Evolutionary conservation across 1,139 yeast genomes (phyloP).

Genomic region (Kodamaea arcana): DNA sequence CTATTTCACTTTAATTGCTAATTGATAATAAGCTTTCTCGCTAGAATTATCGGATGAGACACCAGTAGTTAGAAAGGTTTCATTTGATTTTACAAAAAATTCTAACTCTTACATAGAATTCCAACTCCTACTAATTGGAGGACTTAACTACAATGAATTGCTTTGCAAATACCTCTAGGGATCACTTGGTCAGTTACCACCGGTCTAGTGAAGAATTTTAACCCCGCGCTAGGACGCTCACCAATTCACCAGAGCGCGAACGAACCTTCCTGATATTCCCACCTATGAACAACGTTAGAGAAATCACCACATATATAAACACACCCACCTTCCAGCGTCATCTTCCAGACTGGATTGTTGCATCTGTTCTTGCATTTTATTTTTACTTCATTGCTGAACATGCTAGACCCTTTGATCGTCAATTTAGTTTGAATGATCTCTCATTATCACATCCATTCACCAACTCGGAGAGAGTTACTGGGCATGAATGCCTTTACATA

Average conservation of each 20-base stretch:
- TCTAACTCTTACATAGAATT: too few species aligned
- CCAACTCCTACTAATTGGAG: too few species aligned
- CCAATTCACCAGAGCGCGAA: slow-evolving; percentile 1
- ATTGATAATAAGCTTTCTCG: too few species aligned
- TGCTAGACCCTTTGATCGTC: slow-evolving; percentile 25
- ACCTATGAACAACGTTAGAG: slow-evolving; percentile 8
- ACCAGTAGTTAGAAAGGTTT: too few species aligned
- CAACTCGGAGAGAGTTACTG: slow-evolving; percentile 53
- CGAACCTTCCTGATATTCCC: too few species aligned
- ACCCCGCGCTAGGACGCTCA: slow-evolving; percentile 1
- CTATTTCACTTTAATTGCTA: too few species aligned
- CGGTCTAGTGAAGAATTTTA: too few species aligned
- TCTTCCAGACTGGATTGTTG: slow-evolving; percentile 34
- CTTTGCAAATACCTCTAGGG: too few species aligned
- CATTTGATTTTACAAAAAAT: too few species aligned
- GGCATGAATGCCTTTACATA: slow-evolving; percentile 27
- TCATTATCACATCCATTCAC: slow-evolving; percentile 70
- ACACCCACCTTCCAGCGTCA: slow-evolving; percentile 15
- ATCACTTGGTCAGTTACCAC: too few species aligned
- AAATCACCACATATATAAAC: slow-evolving; percentile 10
- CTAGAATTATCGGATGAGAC: too few species aligned
- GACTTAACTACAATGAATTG: too few species aligned
- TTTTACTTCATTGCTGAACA: slow-evolving; percentile 36
- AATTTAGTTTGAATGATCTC: slow-evolving; percentile 28
- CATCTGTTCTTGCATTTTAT: slow-evolving; percentile 22